phyloP scores from a whole-genome alignment of 2,329 filamentous ascomycete genomes.

The Rutstroemia sp. region DNA sequence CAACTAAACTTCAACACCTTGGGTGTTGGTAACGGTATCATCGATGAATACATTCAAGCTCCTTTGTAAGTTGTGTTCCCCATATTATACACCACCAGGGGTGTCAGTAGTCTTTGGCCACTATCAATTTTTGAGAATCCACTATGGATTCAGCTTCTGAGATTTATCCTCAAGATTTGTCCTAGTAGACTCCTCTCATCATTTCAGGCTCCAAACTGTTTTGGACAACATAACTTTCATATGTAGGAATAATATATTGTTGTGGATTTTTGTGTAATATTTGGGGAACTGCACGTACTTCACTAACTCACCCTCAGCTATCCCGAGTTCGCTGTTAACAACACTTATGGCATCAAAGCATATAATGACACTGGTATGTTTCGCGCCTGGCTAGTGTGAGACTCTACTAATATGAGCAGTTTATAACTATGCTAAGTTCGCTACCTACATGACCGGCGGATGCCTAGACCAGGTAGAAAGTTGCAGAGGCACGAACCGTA shows the following conservation, averaged over 20 bases:
- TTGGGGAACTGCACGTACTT: neutral
- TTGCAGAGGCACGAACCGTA: constrained; percentile 40
- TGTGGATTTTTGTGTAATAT: neutral
- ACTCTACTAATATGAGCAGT: constrained; percentile 24
- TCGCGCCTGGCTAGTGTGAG: neutral
- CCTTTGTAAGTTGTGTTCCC: constrained; percentile 13
- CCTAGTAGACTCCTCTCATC: too few relatives aligned
- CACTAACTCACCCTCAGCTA: constrained; percentile 13
- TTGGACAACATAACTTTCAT: too few relatives aligned
- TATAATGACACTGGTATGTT: constrained; percentile 19
- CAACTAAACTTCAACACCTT: constrained; percentile 53
- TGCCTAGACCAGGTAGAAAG: constrained; percentile 36
- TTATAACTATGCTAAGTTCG: constrained; percentile 48
- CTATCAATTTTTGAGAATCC: too few relatives aligned
- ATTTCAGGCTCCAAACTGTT: too few relatives aligned
- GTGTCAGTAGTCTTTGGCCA: too few relatives aligned
- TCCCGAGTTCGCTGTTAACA: constrained; percentile 38
- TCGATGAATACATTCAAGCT: constrained; percentile 54
- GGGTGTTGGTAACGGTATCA: constrained; percentile 61
- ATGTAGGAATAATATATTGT: too few relatives aligned
- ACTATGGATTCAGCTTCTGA: too few relatives aligned
- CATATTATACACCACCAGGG: too few relatives aligned
- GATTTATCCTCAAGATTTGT: too few relatives aligned
- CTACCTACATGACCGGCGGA: constrained; percentile 34
- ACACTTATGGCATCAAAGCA: constrained; percentile 32